Evolutionary conservation across 116 monocot genomes (phyloP), one percentile per base, ranked within the genome.

Genomic region (Thalassia testudinum): DNA sequence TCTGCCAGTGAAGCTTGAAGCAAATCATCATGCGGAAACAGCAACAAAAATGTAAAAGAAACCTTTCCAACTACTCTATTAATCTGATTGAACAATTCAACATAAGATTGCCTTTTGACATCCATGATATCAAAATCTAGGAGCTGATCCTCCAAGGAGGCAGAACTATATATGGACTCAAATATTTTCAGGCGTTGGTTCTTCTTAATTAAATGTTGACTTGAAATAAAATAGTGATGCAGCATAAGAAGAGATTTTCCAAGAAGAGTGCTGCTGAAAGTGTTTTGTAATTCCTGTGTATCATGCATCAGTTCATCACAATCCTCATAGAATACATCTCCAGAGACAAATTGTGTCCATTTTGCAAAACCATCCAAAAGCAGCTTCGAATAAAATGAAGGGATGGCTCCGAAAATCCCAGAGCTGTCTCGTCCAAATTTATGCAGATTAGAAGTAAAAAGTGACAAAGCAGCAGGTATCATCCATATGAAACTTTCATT

Each of bases 391-490:
- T 89, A 97, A 64, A 82, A 70, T 15, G 38, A 37, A 20, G 65
- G 62, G 28, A 97, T 75, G 37, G 10, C 26, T 43, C 38, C 24
- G 64, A 56, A 52, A 53, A 23, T 26, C 48, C 72, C 43, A 26
- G 42, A 45, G 59, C 61, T 50, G 38, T 72, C 64, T 26, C 51
- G 62, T 29, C 42, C 43, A 53, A 59, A 34, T 42, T 67, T 65
- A 23, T 52, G 38, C 21, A 70, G 23, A 26, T 59, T 57, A 66
- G 12, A 53, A 13, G 27, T 64, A 25, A 74, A 27, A 42, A 67
- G 81, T 61, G 76, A 81, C 64, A 97, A 67, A 58, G 79, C 81
- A 23, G 69, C 69, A 65, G 97, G 97, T 55, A 97, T 57, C 45
- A 97, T 63, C 64, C 79, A 52, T 24, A 97, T 18, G 53, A 66